Conservation (phyloP, 106 monocot species). For the Platanthera guangdongensis region DNA sequence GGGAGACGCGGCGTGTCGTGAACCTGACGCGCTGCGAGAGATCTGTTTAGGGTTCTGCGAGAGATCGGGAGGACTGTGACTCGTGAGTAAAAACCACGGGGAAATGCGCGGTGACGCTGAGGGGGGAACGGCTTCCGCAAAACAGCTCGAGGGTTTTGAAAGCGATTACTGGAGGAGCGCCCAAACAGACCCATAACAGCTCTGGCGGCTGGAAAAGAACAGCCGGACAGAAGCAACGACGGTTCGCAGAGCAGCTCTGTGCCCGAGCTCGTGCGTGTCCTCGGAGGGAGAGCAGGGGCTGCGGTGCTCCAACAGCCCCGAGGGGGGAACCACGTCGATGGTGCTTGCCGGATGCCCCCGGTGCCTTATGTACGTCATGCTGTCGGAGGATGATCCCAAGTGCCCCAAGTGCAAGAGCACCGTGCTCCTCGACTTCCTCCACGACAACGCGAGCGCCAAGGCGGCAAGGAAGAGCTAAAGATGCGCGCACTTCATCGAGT, state of each 20-base stretch:
- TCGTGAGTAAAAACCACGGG: too few species aligned
- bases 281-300: slow-evolving; percentile 34
- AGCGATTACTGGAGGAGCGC: too few species aligned
- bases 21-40: too few species aligned
- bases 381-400: slow-evolving; percentile 42
- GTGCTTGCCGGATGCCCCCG: slow-evolving; percentile 49
- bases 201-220: too few species aligned
- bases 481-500: neutral
- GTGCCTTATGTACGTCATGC: slow-evolving; percentile 69
- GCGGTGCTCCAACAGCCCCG: slow-evolving; percentile 31
- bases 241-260: slow-evolving; percentile 29
- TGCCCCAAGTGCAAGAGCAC: slow-evolving; percentile 65
- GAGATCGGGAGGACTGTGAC: too few species aligned
- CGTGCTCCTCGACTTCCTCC: slow-evolving; percentile 48
- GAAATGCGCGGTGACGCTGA: too few species aligned
- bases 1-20: too few species aligned
- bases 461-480: slow-evolving; percentile 15
- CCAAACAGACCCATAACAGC: too few species aligned
- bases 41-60: too few species aligned
- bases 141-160: too few species aligned
- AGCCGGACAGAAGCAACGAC: slow-evolving; percentile 18
- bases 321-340: slow-evolving; percentile 54
- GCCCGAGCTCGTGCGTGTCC: slow-evolving; percentile 33
- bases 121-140: too few species aligned
- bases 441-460: slow-evolving; percentile 19